Evolutionary conservation across 331 rosid genomes (phyloP), one percentile per base, ranked within the genome.

Genomic region (Erythrophleum ivorense): DNA sequence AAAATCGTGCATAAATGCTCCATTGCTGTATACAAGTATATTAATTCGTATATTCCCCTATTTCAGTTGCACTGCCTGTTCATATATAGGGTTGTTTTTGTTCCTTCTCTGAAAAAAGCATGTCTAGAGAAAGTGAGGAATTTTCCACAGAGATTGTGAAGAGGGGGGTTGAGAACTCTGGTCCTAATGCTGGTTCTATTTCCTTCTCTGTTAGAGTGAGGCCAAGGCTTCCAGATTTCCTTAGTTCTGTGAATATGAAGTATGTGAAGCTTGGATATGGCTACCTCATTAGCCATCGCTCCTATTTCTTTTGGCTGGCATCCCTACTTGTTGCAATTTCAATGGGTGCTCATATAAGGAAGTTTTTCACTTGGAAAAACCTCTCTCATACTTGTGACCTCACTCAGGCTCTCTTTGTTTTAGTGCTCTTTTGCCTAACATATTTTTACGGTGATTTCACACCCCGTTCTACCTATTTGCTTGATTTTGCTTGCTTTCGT

Each of bases 401-500:
- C 85, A 21, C 77, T 52, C 87, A 88, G 59, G 83, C 66, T 79
- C 62, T 87, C 43, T 88, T 85, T 66, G 13, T 88, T 13, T 65
- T 80, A 9, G 85, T 73, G 43, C 65, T 86, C 7, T 38, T 87
- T 45, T 67, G 68, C 52, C 29, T 83, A 7, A 14, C 86, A 0
- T 82, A 80, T 68, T 63, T 86, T 54, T 85, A 78, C 54, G 6
- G 80, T 58, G 66, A 84, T 31, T 40, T 79, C 16, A 75, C 86
- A 10, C 89, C 91, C 6, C 75, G 89, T 3, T 75, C 91, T 31
- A 87, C 83, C 31, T 90, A 92, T 78, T 78, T 92, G 84, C 76
- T 88, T 73, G 92, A 92, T 78, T 92, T 90, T 78, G 84, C 91
- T 69, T 92, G 97, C 69, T 92, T 84, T 80, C 88, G 88, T 76